Conservation (phyloP, 352 stramenopile species). For the Achlya hypogyna region DNA sequence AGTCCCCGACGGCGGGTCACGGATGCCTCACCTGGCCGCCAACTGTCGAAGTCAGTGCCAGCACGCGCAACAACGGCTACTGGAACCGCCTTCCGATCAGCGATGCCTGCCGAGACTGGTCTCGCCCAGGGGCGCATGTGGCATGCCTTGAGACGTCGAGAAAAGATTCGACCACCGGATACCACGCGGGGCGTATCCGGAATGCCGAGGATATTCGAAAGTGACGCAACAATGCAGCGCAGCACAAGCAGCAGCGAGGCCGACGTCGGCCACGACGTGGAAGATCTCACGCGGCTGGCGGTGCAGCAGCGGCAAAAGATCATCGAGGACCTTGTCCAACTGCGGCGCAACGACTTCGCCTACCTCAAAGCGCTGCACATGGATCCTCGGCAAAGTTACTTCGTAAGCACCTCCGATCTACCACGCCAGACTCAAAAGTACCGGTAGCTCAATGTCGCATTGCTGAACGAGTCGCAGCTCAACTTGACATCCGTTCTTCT, state of each 20-base stretch:
- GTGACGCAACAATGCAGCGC: too few species aligned
- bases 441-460: slow-evolving; percentile 72
- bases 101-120: too few species aligned
- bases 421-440: slow-evolving; percentile 18
- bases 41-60: too few species aligned
- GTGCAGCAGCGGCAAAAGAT: slow-evolving; percentile 60
- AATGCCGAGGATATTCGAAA: too few species aligned
- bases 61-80: too few species aligned
- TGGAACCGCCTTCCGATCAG: too few species aligned
- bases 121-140: too few species aligned
- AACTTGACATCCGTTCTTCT: slow-evolving; percentile 3
- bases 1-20: too few species aligned
- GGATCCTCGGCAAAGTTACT: slow-evolving; percentile 23
- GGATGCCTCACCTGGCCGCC: too few species aligned
- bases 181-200: too few species aligned
- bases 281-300: slow-evolving; percentile 41
- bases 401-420: not conserved
- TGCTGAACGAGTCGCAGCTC: slow-evolving; percentile 57
- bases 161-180: too few species aligned
- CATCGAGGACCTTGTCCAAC: slow-evolving; percentile 63
- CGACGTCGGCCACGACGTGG: slow-evolving; percentile 25
- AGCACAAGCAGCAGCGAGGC: not conserved
- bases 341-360: slow-evolving; percentile 60
- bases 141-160: too few species aligned
- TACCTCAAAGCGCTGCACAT: slow-evolving; percentile 78